A percentile compares a stretch with the other conserved stretches of the same genome.
Evolutionary conservation across 495 filamentous ascomycete species (phyloP).

Genomic region (Aspergillus conjunctus): DNA sequence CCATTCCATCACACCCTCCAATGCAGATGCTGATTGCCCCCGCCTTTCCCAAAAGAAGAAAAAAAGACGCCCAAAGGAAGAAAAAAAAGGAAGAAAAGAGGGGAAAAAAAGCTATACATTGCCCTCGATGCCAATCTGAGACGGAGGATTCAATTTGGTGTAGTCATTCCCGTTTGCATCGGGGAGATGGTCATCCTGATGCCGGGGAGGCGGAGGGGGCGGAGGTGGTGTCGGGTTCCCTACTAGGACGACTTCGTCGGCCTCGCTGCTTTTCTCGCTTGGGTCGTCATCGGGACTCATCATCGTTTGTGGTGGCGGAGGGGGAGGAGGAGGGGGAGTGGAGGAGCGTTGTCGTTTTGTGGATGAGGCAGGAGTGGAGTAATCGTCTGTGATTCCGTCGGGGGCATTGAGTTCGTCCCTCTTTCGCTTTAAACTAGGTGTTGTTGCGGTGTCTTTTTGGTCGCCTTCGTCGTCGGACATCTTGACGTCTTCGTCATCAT

Average conservation of each 20-base stretch:
- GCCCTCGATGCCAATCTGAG: slow-evolving; percentile 32
- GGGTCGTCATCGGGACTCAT: slow-evolving; percentile 33
- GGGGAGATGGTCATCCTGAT: slow-evolving; percentile 2
- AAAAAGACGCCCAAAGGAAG: slow-evolving; percentile 3
- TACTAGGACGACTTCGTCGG: slow-evolving; percentile 19
- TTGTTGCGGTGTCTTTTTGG: slow-evolving; percentile 21
- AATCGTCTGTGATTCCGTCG: slow-evolving; percentile 28
- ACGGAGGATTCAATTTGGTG: slow-evolving; percentile 18
- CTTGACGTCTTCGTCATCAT: slow-evolving; percentile 39
- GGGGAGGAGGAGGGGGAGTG: slow-evolving; percentile 37
- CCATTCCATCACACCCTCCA: slow-evolving; percentile 11
- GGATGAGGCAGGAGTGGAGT: slow-evolving; percentile 28
- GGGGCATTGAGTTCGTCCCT: slow-evolving; percentile 46
- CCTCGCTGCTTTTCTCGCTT: slow-evolving; percentile 28
- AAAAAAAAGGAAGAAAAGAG: slow-evolving; percentile 3
- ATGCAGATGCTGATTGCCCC: slow-evolving; percentile 18
- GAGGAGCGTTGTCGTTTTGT: slow-evolving; percentile 45
- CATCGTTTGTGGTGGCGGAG: slow-evolving; percentile 31
- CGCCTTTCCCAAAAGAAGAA: slow-evolving; percentile 5
- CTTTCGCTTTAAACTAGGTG: slow-evolving; percentile 60
- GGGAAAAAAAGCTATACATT: slow-evolving; percentile 23
- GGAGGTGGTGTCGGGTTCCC: slow-evolving; percentile 26
- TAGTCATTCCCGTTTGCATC: slow-evolving; percentile 14
- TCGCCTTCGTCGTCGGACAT: slow-evolving; percentile 61
- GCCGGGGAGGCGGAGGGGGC: slow-evolving; percentile 28